Evolutionary conservation across 2,329 filamentous ascomycete species (phyloP).

Genomic region (Fonsecaea multimorphosa): DNA sequence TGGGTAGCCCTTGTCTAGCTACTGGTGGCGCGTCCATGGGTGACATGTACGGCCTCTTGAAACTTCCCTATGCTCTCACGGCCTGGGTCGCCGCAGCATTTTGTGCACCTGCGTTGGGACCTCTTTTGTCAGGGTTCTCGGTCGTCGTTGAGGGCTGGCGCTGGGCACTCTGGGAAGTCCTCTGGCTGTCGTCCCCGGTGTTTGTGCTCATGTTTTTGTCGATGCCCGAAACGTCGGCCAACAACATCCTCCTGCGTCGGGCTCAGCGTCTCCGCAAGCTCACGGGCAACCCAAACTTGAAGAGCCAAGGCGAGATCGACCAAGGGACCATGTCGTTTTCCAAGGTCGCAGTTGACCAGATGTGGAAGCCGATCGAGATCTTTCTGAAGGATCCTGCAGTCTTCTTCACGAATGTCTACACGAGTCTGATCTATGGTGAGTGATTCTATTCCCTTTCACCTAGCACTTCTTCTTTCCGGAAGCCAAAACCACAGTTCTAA

Average conservation of each 20-base stretch:
- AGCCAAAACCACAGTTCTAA: neutral
- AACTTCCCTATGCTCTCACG: conserved; percentile 64
- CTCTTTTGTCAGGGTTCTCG: conserved; percentile 66
- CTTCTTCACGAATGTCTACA: conserved; percentile 67
- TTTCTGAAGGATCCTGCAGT: conserved; percentile 67
- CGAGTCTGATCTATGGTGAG: conserved; percentile 59
- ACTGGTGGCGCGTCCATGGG: conserved; percentile 58
- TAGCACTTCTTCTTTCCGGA: neutral
- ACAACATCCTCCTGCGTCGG: conserved; percentile 67
- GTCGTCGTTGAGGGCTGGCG: conserved; percentile 65
- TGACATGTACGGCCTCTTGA: conserved; percentile 59
- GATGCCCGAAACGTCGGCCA: conserved; percentile 67
- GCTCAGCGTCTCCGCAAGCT: conserved; percentile 66
- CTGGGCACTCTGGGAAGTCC: conserved; percentile 66
- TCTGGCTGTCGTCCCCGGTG: conserved; percentile 66
- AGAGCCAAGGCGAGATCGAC: conserved; percentile 69
- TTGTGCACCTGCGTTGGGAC: conserved; percentile 40
- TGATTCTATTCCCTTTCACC: neutral
- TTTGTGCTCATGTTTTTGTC: conserved; percentile 67
- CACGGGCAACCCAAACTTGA: conserved; percentile 63
- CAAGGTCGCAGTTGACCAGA: conserved; percentile 59
- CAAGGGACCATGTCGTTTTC: conserved; percentile 59
- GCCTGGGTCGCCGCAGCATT: conserved; percentile 60
- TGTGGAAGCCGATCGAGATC: conserved; percentile 66
- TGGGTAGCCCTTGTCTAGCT: conserved; percentile 69